Evolutionary conservation across 2,329 filamentous ascomycete genomes (phyloP).

Genomic region (Camptophora hylomeconis): DNA sequence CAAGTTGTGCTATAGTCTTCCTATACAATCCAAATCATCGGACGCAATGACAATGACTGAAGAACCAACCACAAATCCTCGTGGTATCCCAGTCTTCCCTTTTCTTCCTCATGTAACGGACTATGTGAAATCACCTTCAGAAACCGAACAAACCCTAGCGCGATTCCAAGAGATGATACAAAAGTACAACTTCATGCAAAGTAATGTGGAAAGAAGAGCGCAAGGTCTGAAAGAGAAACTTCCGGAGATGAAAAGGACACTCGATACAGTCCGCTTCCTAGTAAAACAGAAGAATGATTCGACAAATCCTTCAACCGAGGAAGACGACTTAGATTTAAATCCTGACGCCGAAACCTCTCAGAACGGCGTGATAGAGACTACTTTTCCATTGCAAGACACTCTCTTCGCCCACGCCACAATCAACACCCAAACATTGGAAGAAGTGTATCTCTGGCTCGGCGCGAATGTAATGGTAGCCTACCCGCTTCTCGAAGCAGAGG

Average conservation of each 20-base stretch:
- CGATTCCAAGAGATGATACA: slow-evolving; percentile 44
- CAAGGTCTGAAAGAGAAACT: slow-evolving; percentile 83
- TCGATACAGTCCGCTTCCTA: slow-evolving; percentile 81
- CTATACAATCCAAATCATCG: no score
- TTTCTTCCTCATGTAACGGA: slow-evolving; percentile 35
- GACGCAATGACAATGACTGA: slow-evolving; percentile 1
- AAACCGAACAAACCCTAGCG: slow-evolving; percentile 33
- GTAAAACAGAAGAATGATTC: slow-evolving; percentile 53
- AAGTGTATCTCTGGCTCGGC: slow-evolving; percentile 96
- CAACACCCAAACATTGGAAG: slow-evolving; percentile 55
- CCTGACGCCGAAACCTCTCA: slow-evolving; percentile 18
- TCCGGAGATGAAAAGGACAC: slow-evolving; percentile 89
- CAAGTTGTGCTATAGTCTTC: no score
- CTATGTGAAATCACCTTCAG: slow-evolving; percentile 32
- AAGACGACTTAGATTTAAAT: slow-evolving; percentile 5
- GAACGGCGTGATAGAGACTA: slow-evolving; percentile 52
- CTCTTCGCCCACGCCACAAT: slow-evolving; percentile 80
- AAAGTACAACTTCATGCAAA: slow-evolving; percentile 99
- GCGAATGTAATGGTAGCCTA: slow-evolving; percentile 98
- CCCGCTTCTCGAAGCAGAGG: slow-evolving; percentile 74
- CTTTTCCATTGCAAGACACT: slow-evolving; percentile 93
- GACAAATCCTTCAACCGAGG: neutral
- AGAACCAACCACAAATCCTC: slow-evolving; percentile 25
- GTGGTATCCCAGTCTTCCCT: slow-evolving; percentile 33
- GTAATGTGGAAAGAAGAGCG: slow-evolving; percentile 75